Conservation (phyloP, 345 rosid genomes). For the Melaleuca quinquenervia region DNA sequence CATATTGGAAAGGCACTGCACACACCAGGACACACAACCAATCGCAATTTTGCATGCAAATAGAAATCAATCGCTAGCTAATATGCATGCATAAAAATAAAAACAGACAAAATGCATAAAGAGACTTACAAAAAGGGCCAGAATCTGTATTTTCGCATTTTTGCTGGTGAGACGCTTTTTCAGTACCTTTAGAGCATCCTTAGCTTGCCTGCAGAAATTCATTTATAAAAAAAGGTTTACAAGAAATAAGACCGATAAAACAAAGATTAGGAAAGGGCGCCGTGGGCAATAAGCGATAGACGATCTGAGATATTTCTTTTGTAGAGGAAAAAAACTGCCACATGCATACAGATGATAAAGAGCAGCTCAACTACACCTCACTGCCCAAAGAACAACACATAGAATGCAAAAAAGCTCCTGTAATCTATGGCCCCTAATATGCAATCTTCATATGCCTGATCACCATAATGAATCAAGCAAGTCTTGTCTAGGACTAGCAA, state of each 20-base stretch:
- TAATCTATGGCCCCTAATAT: not conserved
- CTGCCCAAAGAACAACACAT: not conserved
- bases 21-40: not conserved
- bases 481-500: not conserved
- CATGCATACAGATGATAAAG: not conserved
- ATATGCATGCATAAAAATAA: not conserved
- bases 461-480: not conserved
- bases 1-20: not conserved
- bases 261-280: not conserved
- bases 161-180: constrained; percentile 88
- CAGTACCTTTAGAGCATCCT: constrained; percentile 84
- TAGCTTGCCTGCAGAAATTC: constrained; percentile 58
- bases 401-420: not conserved
- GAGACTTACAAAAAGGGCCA: constrained; percentile 79
- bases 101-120: not conserved
- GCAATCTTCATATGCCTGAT: not conserved
- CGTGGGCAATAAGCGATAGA: not conserved
- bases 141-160: constrained; percentile 76
- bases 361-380: not conserved
- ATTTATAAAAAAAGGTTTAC: not conserved
- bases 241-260: not conserved
- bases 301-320: not conserved
- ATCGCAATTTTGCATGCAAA: not conserved
- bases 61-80: not conserved
- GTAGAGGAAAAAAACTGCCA: not conserved